Evolutionary conservation across 345 rosid genomes (phyloP).

Genomic region (Acer negundo): DNA sequence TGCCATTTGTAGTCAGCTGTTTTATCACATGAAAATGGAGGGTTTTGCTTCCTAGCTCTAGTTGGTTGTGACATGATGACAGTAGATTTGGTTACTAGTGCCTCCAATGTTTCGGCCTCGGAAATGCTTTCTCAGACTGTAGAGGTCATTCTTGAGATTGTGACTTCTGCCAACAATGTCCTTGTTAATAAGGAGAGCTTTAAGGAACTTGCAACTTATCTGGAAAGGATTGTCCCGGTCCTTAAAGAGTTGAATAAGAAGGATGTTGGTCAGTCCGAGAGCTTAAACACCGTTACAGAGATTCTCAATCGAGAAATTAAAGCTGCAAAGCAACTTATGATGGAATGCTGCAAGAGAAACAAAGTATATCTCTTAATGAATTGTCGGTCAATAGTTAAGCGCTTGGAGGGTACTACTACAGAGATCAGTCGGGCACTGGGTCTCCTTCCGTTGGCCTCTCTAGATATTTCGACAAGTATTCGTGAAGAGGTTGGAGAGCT

Average conservation of each 20-base stretch:
- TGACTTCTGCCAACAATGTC: constrained; percentile 40
- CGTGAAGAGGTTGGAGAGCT: constrained; percentile 43
- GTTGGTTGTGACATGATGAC: constrained; percentile 35
- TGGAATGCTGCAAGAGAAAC: constrained; percentile 53
- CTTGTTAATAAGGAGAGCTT: constrained; percentile 57
- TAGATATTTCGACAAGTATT: constrained; percentile 51
- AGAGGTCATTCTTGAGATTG: constrained; percentile 45
- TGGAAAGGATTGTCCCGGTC: constrained; percentile 54
- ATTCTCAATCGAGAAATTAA: constrained; percentile 55
- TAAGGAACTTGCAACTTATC: constrained; percentile 46
- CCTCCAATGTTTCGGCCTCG: constrained; percentile 38
- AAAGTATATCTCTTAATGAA: constrained; percentile 66
- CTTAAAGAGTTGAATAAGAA: constrained; percentile 51
- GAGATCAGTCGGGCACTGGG: constrained; percentile 57
- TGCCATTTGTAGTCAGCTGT: constrained; percentile 3
- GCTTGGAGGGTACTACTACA: constrained; percentile 36
- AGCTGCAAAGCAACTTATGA: constrained; percentile 46
- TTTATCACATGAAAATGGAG: constrained; percentile 17
- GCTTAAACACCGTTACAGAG: constrained; percentile 47
- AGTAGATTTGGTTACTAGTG: constrained; percentile 38
- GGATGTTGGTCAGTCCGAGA: constrained; percentile 34
- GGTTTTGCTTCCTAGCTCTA: constrained; percentile 22
- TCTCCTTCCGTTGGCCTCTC: constrained; percentile 58
- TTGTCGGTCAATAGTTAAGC: constrained; percentile 47
- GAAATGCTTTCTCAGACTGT: constrained; percentile 46